Percentiles rank a stretch among this genome's conserved stretches.
These are phyloP conservation scores for Phytophthora macrochlamydospora DNA, from an alignment of 352 stramenopile species.

Conservation along the genomic window DNA sequence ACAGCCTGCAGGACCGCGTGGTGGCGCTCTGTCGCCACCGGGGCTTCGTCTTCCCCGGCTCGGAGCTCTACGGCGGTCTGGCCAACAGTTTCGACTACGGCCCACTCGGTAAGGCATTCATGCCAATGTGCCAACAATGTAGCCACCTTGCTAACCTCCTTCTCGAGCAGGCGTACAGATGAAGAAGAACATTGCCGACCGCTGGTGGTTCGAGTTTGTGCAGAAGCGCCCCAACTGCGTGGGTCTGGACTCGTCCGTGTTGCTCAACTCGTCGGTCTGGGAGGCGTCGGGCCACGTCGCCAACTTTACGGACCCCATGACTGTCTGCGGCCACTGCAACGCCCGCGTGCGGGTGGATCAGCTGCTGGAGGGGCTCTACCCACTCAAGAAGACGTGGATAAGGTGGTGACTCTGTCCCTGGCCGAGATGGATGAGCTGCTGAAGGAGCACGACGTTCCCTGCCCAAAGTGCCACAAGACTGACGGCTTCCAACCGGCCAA, in stretches of 20 bases:
- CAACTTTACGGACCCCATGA: slow-evolving; percentile 98
- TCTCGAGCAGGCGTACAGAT: slow-evolving; percentile 84
- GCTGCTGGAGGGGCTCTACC: slow-evolving; percentile 61
- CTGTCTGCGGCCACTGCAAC: slow-evolving; percentile 95
- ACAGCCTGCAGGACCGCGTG: slow-evolving; percentile 71
- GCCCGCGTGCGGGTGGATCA: slow-evolving; percentile 78
- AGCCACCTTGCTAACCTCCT: background rate
- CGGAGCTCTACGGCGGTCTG: slow-evolving; percentile 97
- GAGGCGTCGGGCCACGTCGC: slow-evolving; percentile 95
- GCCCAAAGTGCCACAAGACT: slow-evolving; percentile 55
- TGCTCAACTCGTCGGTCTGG: slow-evolving; percentile 95
- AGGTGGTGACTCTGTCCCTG: slow-evolving; percentile 56
- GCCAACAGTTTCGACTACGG: slow-evolving; percentile 99
- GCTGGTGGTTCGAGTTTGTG: slow-evolving; percentile 97
- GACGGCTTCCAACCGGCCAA: slow-evolving; percentile 81
- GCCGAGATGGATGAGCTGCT: slow-evolving; percentile 69
- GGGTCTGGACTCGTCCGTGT: slow-evolving; percentile 95
- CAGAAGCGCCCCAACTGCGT: slow-evolving; percentile 94
- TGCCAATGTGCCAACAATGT: slow-evolving; percentile 2
- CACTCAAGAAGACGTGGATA: slow-evolving; percentile 51
- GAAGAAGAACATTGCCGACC: slow-evolving; percentile 98
- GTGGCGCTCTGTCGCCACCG: slow-evolving; percentile 88
- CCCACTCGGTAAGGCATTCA: slow-evolving; percentile 57
- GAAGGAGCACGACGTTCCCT: slow-evolving; percentile 47
- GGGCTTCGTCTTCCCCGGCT: slow-evolving; percentile 94